Percentiles rank a stretch among this genome's conserved stretches.
These are phyloP conservation scores for Phaeoacremonium minimum DNA, from an alignment of 2,329 filamentous ascomycete genomes.

Conservation along the genomic window DNA sequence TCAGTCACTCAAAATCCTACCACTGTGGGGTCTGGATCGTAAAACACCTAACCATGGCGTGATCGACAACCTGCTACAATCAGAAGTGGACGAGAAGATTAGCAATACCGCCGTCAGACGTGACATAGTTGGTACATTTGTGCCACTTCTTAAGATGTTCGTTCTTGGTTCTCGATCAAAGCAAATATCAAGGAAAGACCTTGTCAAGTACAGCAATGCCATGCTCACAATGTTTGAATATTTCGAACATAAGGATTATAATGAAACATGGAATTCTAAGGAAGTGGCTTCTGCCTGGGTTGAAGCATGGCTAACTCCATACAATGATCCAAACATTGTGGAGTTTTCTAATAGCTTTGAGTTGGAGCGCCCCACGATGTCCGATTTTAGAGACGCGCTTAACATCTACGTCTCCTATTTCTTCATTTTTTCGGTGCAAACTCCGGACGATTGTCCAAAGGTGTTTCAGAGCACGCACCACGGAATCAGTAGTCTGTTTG, in stretches of 20 bases:
- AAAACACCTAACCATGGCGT: slow-evolving; percentile 47
- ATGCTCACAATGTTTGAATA: slow-evolving; percentile 45
- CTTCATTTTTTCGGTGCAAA: slow-evolving; percentile 54
- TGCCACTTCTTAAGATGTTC: slow-evolving; percentile 44
- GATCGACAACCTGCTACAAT: slow-evolving; percentile 48
- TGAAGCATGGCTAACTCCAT: slow-evolving; percentile 41
- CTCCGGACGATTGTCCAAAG: slow-evolving; percentile 52
- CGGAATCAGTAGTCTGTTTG: slow-evolving; percentile 56
- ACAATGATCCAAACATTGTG: slow-evolving; percentile 31
- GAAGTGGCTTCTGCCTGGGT: slow-evolving; percentile 42
- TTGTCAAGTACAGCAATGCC: slow-evolving; percentile 40
- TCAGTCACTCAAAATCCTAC: slow-evolving; percentile 47
- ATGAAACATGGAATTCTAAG: slow-evolving; percentile 40
- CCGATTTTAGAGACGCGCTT: slow-evolving; percentile 27
- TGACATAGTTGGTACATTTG: slow-evolving; percentile 48
- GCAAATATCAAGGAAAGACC: slow-evolving; percentile 33
- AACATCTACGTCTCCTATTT: slow-evolving; percentile 36
- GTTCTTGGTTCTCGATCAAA: slow-evolving; percentile 44
- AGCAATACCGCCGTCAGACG: slow-evolving; percentile 29
- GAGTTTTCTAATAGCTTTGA: slow-evolving; percentile 23
- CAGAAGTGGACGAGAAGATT: slow-evolving; percentile 42
- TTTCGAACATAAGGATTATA: slow-evolving; percentile 47
- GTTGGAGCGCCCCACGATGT: slow-evolving; percentile 26
- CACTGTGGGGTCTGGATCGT: slow-evolving; percentile 50
- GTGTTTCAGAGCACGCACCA: slow-evolving; percentile 62